Evolutionary conservation across 1,284 basidiomycete species (phyloP).

Genomic region (Blastosporella zonata): DNA sequence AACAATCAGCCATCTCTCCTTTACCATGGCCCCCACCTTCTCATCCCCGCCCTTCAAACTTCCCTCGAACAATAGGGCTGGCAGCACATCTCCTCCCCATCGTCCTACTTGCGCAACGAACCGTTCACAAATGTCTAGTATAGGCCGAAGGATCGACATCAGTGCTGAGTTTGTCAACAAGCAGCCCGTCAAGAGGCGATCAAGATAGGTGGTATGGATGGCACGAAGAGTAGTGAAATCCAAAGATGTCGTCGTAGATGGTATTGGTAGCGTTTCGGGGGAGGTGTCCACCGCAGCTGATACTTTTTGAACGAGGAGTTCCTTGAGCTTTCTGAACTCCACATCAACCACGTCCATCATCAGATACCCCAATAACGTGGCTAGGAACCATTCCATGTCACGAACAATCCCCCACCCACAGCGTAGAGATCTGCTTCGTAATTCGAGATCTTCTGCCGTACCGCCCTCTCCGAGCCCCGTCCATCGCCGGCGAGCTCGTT

Average conservation of each 20-base stretch:
- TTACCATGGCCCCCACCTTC: slow-evolving; percentile 65
- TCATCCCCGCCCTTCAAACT: slow-evolving; percentile 56
- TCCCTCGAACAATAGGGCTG: slow-evolving; percentile 78
- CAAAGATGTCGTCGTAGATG: slow-evolving; percentile 33
- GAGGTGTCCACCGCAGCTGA: slow-evolving; percentile 3
- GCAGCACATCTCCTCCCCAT: slow-evolving; percentile 91
- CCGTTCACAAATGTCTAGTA: slow-evolving; percentile 79
- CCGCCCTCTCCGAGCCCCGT: slow-evolving; percentile 87
- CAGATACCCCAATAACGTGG: slow-evolving; percentile 76
- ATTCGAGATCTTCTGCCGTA: slow-evolving; percentile 63
- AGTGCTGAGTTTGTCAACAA: slow-evolving; percentile 69
- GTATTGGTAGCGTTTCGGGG: slow-evolving; percentile 9
- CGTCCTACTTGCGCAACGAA: slow-evolving; percentile 84
- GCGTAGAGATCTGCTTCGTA: slow-evolving; percentile 62
- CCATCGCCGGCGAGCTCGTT: slow-evolving; percentile 78
- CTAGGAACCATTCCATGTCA: slow-evolving; percentile 90
- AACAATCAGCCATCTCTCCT: slow-evolving; percentile 64
- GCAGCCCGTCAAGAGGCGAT: slow-evolving; percentile 77
- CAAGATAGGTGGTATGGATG: slow-evolving; percentile 80
- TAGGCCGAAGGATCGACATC: slow-evolving; percentile 61
- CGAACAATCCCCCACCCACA: slow-evolving; percentile 84
- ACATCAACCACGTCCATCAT: slow-evolving; percentile 90
- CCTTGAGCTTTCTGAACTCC: slow-evolving; percentile 72
- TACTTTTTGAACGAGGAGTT: slow-evolving; percentile 43
- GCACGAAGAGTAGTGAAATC: slow-evolving; percentile 84